Evolutionary conservation across 805 yeast genomes (phyloP).

Genomic region (Metschnikowia cubensis): DNA sequence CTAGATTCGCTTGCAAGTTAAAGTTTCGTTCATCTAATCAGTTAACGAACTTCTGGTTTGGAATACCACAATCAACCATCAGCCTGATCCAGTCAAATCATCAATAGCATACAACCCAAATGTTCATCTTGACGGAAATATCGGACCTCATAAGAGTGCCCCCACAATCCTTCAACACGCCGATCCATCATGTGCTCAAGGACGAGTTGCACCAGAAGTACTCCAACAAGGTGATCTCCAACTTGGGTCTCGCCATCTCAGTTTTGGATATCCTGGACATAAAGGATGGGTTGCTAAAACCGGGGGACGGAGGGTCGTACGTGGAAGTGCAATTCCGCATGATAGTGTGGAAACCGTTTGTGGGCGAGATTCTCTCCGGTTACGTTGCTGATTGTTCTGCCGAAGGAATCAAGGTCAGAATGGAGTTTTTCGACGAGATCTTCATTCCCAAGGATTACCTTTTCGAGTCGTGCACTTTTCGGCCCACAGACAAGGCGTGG

Average conservation of each 20-base stretch:
- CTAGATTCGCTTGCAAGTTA: too few species aligned
- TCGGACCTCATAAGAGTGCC: slow-evolving; percentile 85
- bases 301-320: slow-evolving; percentile 91
- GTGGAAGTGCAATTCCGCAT: slow-evolving; percentile 71
- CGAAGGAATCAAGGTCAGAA: slow-evolving; percentile 79
- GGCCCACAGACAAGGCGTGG: slow-evolving; percentile 87
- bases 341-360: slow-evolving; percentile 86
- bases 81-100: too few species aligned
- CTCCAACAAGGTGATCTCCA: slow-evolving; percentile 79
- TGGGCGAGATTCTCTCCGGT: slow-evolving; percentile 89
- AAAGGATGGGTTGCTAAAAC: slow-evolving; percentile 84
- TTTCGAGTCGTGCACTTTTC: slow-evolving; percentile 70
- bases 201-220: slow-evolving; percentile 82
- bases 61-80: too few species aligned
- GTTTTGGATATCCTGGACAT: slow-evolving; percentile 80
- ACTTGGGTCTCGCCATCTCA: slow-evolving; percentile 78
- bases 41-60: too few species aligned
- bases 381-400: slow-evolving; percentile 86
- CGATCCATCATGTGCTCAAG: slow-evolving; percentile 66
- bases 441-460: slow-evolving; percentile 80
- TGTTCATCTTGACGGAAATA: slow-evolving; percentile 82
- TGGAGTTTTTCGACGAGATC: slow-evolving; percentile 89
- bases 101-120: slow-evolving; percentile 20
- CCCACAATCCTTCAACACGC: slow-evolving; percentile 75
- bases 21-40: too few species aligned